Evolutionary conservation across 108 stramenopile genomes (phyloP).

Genomic region (Nannochloropsis granulata): DNA sequence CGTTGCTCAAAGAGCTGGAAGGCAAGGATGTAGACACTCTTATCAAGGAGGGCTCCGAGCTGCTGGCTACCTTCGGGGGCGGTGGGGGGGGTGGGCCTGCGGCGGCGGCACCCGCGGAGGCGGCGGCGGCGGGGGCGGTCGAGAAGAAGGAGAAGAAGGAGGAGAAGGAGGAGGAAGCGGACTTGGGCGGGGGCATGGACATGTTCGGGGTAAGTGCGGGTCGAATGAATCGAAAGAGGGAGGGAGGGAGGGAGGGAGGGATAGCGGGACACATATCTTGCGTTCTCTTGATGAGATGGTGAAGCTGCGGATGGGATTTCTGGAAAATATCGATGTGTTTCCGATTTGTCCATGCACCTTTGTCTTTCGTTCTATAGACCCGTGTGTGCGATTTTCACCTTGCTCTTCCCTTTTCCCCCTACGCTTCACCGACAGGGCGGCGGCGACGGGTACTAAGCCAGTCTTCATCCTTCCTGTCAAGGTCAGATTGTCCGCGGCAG

Average conservation of each 20-base stretch:
- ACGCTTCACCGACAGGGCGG: background rate
- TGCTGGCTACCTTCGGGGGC: constrained; percentile 81
- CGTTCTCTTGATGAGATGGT: background rate
- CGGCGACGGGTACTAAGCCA: background rate
- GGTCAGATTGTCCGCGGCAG: background rate
- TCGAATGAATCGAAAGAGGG: background rate
- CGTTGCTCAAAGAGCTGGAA: constrained; percentile 64
- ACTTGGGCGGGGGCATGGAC: constrained; percentile 49
- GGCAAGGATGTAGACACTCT: constrained; percentile 84
- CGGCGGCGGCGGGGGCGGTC: background rate
- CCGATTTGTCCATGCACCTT: background rate
- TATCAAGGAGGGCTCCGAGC: constrained; percentile 56
- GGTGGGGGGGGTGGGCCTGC: constrained; percentile 44
- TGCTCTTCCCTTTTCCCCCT: background rate
- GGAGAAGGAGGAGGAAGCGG: constrained; percentile 47
- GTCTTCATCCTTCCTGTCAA: background rate
- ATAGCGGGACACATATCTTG: background rate
- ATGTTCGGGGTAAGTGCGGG: constrained; percentile 34
- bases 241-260: background rate
- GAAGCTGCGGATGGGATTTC: background rate
- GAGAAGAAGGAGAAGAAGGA: constrained; percentile 32
- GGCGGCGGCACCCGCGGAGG: background rate
- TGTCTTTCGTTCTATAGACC: background rate
- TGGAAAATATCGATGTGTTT: background rate
- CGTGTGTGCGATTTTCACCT: background rate